phyloP scores from a whole-genome alignment of 441 rosid species.

The Gossypium lobatum region DNA sequence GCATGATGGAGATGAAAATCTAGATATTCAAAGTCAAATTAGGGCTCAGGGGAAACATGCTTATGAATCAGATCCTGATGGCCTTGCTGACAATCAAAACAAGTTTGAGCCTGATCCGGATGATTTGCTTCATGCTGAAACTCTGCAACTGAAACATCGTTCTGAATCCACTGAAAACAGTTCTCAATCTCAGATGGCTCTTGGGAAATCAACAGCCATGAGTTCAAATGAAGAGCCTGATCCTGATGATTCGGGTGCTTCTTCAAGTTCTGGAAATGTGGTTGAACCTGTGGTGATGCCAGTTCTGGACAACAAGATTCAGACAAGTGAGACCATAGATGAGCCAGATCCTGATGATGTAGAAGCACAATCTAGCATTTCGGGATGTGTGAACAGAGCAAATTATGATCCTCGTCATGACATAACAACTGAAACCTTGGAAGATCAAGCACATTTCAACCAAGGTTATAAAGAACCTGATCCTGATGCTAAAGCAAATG shows the following conservation, averaged over 20 bases:
- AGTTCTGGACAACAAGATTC: conserved; percentile 14
- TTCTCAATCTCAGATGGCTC: not conserved
- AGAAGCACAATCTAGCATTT: conserved; percentile 19
- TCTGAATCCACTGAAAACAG: not conserved
- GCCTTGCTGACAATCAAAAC: conserved; percentile 22
- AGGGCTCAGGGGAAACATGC: conserved; percentile 18
- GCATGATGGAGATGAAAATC: conserved; percentile 14
- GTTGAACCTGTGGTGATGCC: conserved; percentile 18
- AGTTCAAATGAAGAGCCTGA: conserved; percentile 24
- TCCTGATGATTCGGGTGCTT: conserved; percentile 28
- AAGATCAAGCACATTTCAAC: conserved; percentile 19
- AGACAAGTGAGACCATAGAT: conserved; percentile 19
- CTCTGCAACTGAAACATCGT: conserved; percentile 8
- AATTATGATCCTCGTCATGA: conserved; percentile 18
- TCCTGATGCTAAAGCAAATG: conserved; percentile 24
- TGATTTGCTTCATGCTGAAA: conserved; percentile 13
- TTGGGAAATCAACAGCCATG: conserved; percentile 4
- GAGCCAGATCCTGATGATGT: conserved; percentile 65
- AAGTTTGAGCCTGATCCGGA: conserved; percentile 44
- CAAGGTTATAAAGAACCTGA: conserved; percentile 25
- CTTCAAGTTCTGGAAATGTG: conserved; percentile 10
- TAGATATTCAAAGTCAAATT: conserved; percentile 6
- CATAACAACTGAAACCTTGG: conserved; percentile 15
- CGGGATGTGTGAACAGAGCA: conserved; percentile 17
- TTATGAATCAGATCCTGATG: conserved; percentile 39